Conservation (phyloP, 73 alveolate genomes). For the Breviolum minutum region DNA sequence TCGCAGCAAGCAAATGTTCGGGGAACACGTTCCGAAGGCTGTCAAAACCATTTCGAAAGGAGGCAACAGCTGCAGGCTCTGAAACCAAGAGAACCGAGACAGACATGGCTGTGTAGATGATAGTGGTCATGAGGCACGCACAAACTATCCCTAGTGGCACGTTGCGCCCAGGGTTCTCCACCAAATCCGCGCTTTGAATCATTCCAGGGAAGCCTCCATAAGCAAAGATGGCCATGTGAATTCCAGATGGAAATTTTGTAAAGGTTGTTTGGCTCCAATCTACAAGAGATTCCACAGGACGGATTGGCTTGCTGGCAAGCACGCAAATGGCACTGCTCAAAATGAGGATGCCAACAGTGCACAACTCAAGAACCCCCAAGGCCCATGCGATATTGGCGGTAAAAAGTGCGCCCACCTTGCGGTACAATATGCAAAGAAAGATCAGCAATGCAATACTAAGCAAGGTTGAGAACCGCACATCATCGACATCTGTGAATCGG, state of each 20-base stretch:
- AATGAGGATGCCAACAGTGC: too few relatives aligned
- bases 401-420: background rate
- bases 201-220: conserved; percentile 31
- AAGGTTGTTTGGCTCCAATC: too few relatives aligned
- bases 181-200: background rate
- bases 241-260: too few relatives aligned
- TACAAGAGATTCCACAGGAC: too few relatives aligned
- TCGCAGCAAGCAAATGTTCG: background rate
- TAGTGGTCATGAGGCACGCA: background rate
- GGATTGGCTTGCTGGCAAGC: too few relatives aligned
- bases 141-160: background rate
- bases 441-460: background rate
- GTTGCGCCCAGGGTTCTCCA: background rate
- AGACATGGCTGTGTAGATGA: background rate
- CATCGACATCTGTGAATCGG: background rate
- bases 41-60: background rate
- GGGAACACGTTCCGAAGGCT: background rate
- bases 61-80: background rate
- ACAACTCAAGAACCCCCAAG: background rate
- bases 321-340: too few relatives aligned
- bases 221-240: too few relatives aligned
- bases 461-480: too few relatives aligned
- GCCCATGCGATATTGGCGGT: background rate
- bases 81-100: conserved; percentile 4
- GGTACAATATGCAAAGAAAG: background rate